A percentile compares a stretch with the other conserved stretches of the same genome.
phyloP scores from a whole-genome alignment of 202 grass and related monocot genomes.

The Eragrostis tef region DNA sequence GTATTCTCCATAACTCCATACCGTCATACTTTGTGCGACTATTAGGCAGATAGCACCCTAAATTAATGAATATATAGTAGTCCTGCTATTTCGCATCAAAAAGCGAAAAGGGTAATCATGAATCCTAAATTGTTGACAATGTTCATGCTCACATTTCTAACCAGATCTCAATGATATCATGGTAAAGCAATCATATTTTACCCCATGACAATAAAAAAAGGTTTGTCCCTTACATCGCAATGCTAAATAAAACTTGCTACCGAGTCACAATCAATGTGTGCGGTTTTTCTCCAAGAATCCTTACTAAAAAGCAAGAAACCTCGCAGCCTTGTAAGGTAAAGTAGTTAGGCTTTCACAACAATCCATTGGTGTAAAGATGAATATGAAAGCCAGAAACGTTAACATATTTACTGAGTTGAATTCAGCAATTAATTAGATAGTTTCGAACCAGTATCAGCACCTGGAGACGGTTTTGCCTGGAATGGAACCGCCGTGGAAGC shows the following conservation, averaged over 20 bases:
- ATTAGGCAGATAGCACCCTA: background rate
- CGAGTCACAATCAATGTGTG: background rate
- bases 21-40: background rate
- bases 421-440: background rate
- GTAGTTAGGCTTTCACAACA: background rate
- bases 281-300: conserved; percentile 11
- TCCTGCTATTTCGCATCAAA: background rate
- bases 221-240: background rate
- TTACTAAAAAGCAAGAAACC: background rate
- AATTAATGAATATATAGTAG: background rate
- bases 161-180: background rate
- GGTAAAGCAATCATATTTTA: background rate
- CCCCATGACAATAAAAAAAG: background rate
- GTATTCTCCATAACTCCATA: background rate
- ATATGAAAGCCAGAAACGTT: background rate
- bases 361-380: background rate
- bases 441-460: background rate
- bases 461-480: conserved; percentile 4
- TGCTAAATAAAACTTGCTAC: background rate
- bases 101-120: background rate
- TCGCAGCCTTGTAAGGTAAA: background rate
- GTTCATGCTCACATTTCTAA: conserved; percentile 7
- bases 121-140: background rate
- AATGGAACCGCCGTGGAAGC: background rate
- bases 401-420: background rate